Percentiles rank a stretch among this genome's conserved stretches.
Evolutionary conservation across 23 red algal species (phyloP).

Genomic region (Gracilaria gracilis): DNA sequence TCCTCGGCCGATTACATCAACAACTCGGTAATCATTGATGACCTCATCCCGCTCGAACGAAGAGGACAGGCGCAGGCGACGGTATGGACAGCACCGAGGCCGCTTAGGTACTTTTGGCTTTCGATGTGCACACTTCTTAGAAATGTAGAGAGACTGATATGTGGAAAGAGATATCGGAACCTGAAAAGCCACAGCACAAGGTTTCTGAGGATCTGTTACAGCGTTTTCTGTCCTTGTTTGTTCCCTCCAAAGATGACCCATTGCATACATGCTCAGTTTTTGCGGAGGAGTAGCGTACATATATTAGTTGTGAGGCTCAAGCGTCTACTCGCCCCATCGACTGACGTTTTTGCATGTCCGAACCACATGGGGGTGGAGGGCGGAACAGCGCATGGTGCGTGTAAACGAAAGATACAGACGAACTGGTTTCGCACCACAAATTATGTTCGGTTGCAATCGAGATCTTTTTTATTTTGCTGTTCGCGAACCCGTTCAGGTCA

Average conservation of each 20-base stretch:
- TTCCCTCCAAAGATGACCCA: neutral
- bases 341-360: no score
- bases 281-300: neutral
- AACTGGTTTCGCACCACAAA: no score
- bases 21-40: constrained; percentile 37
- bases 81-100: neutral
- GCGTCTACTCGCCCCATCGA: no score
- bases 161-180: neutral
- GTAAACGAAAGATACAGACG: no score
- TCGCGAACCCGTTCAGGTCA: no score
- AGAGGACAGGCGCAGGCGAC: neutral
- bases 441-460: no score
- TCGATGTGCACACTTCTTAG: neutral
- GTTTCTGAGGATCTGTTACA: neutral
- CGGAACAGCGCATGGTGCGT: no score
- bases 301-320: no score
- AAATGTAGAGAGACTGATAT: neutral
- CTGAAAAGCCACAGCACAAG: neutral
- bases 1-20: constrained; percentile 51
- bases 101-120: neutral
- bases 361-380: no score
- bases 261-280: neutral
- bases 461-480: no score
- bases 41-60: constrained; percentile 52
- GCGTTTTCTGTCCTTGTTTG: neutral